Base-by-base conservation (phyloP, 371 early-diverging fungal genomes). In the Umbelopsis sp. region DNA sequence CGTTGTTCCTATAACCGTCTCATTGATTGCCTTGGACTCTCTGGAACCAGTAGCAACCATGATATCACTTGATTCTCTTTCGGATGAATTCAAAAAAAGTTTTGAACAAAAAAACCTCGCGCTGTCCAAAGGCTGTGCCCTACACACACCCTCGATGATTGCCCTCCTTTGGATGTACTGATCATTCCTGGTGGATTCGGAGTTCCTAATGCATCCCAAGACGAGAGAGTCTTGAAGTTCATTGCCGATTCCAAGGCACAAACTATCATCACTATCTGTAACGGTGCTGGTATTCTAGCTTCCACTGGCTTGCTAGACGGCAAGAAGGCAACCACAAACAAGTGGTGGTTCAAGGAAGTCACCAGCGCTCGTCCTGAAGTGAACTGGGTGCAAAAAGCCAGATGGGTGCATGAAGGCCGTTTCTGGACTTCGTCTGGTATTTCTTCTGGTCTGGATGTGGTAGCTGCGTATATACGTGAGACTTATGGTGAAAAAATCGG, bases 331-430 rank as follows among this genome's bases (percentile, higher is more conserved):
- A 86, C 86, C 6, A 75, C 80, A 25, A 86, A 86, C 74, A 86
- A 86, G 71, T 57, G 69, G 18, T 68, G 68, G 4, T 86, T 50
- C 25, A 51, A 69, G 38, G 8, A n/a, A 8, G 16, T 53, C 22
- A 44, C 20, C 22, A 18, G 41, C n/a, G 29, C 16, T 57, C 72
- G 81, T 5, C 70, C 68, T 8, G 69, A 79, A 18, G 76, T 78
- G 14, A 67, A 74, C 20, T 86, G 82, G 82, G 63, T 82, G 44
- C 77, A 76, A 45, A 70, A 78, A 14, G 87, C 85, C 11, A 77
- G 87, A 50, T 87, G 76, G 76, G 84, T 87, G 10, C 66, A 70
- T 41, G 85, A 85, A 65, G 84, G 82, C 24, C 82, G 82, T 41
- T 74, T 72, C 50, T 73, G 73, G 18, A 77, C 85, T 14, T 74